Conservation (phyloP, 208 protist genomes). For the Leishmania amazonensis region DNA sequence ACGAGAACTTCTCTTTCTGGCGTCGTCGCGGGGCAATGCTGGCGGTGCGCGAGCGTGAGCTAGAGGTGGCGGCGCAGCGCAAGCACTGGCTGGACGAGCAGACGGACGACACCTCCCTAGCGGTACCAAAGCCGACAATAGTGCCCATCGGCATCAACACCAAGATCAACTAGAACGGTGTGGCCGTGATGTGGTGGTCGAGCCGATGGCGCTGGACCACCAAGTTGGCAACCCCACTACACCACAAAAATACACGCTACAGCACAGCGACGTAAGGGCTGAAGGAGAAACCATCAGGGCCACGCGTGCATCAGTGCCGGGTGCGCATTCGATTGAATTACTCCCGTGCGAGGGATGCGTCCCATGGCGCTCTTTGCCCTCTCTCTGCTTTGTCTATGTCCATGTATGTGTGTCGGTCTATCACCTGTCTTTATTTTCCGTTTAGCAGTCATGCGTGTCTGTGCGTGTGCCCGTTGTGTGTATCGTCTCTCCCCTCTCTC, state of each 20-base stretch:
- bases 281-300: not conserved
- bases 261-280: not conserved
- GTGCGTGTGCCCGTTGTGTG: not conserved
- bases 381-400: not conserved
- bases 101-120: conserved; percentile 36
- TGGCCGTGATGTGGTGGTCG: not conserved
- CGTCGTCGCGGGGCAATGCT: conserved; percentile 76
- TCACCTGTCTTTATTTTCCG: not conserved
- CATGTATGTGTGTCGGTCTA: not conserved
- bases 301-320: not conserved
- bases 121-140: conserved; percentile 72
- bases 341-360: not conserved
- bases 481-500: not conserved
- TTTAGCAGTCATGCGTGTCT: not conserved
- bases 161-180: conserved; percentile 24
- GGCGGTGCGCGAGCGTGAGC: conserved; percentile 77
- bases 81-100: conserved; percentile 76
- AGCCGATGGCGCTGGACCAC: not conserved
- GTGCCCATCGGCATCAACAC: conserved; percentile 67
- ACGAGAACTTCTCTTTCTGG: conserved; percentile 90
- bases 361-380: not conserved
- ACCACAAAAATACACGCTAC: not conserved
- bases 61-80: conserved; percentile 76
- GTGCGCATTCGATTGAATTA: not conserved
- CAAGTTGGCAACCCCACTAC: not conserved